phyloP scores from a whole-genome alignment of 1,284 basidiomycete genomes.

The Microbotryum silenes-acaulis region DNA sequence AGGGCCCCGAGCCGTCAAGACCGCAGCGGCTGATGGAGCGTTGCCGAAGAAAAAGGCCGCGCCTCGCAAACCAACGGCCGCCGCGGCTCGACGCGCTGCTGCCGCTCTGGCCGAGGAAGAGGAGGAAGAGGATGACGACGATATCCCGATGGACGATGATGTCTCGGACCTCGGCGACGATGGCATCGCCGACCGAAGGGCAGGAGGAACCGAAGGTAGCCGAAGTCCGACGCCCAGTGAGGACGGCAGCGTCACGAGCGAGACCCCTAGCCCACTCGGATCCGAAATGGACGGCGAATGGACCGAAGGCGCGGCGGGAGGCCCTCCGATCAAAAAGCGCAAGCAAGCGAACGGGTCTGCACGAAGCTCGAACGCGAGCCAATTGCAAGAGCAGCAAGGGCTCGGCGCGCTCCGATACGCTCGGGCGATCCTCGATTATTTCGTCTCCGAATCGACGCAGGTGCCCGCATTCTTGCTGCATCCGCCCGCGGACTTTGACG shows the following conservation, averaged over 20 bases:
- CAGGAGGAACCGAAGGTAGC: conserved; percentile 23
- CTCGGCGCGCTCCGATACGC: conserved; percentile 57
- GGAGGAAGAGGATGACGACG: background rate
- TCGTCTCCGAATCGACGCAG: conserved; percentile 94
- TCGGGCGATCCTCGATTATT: conserved; percentile 96
- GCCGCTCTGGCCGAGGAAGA: conserved; percentile 11
- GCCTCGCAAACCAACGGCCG: conserved; percentile 1
- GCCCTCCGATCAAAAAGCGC: conserved; percentile 19
- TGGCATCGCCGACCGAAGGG: conserved; percentile 21
- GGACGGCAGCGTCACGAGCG: conserved; percentile 21
- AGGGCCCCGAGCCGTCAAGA: conserved; percentile 41
- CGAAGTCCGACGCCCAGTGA: conserved; percentile 16
- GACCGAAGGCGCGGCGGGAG: conserved; percentile 19
- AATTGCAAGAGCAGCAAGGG: conserved; percentile 25
- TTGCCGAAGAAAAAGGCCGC: conserved; percentile 34
- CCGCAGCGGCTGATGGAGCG: conserved; percentile 20
- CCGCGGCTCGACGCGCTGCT: conserved; percentile 6
- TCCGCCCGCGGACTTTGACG: conserved; percentile 87
- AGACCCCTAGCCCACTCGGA: conserved; percentile 24
- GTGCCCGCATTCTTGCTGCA: conserved; percentile 80
- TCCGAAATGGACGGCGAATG: conserved; percentile 21
- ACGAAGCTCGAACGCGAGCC: background rate
- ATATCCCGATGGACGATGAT: conserved; percentile 17
- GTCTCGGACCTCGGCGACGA: conserved; percentile 17
- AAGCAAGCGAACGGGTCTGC: background rate